Evolutionary conservation across 2,329 filamentous ascomycete genomes (phyloP), one percentile per base, ranked within the genome.

Genomic region (Trichoderma arundinaceum): DNA sequence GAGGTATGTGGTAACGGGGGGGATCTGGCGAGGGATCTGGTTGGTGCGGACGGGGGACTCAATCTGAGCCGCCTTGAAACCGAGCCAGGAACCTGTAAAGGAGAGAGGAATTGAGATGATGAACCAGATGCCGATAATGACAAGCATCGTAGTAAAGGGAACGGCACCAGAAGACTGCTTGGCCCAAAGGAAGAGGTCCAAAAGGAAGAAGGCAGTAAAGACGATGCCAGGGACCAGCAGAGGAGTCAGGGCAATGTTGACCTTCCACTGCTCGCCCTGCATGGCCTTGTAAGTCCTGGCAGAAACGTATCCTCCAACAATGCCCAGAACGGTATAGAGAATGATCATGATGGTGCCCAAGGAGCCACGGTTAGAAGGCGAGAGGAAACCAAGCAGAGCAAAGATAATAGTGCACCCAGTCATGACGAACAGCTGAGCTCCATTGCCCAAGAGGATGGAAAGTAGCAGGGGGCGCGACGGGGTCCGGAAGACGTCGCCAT

Each of bases 341-440:
- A 99, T 84, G 59, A 99, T 88, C 82, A 96, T 94, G 69, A 96
- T 92, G 3, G 94, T 97, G 53, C 92, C 94, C 41, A 99, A 85
- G 57, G 94, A 96, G 51, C 95, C 95, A 71, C 95, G 92, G 76
- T 97, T 98, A 9, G 94, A 96, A 0, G 95, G 95, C 0, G 94
- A 98, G 13, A 99, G 84, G 79, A 99, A 97, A 35, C 95, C 95
- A 52, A 99, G 85, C 8, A 98, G 87, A 0, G 95, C 95, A 74
- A 99, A 97, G 28, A 88, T 87, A 72, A 99, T 97, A 54, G 95
- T 98, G 74, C 94, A 89, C 38, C 92, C 95, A 1, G 94, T 92
- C 94, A 99, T 99, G 77, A 96, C 93, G 77, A 99, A 98, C 3
- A 99, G 87, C 79, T 99, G 95, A 10, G 92, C 92, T 68, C 95